Conservation (phyloP, 2,329 filamentous ascomycete species). For the Stemphylium vesicarium region DNA sequence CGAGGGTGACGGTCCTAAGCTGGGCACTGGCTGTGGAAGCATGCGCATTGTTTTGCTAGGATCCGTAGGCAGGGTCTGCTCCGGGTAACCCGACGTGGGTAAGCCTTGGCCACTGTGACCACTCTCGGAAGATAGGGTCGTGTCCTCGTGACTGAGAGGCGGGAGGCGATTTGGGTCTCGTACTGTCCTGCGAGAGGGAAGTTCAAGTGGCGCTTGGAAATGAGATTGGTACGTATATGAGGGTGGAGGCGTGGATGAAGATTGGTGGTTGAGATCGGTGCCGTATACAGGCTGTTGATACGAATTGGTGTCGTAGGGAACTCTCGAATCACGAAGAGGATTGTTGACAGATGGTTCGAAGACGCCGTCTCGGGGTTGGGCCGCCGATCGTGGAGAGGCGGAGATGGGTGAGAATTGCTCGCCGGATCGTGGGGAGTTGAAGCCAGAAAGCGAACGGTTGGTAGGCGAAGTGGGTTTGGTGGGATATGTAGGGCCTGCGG, state of each 20-base stretch:
- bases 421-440: slow-evolving; percentile 42
- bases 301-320: slow-evolving; percentile 25
- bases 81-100: slow-evolving; percentile 15
- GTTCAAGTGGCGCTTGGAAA: slow-evolving; percentile 34
- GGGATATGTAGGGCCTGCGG: slow-evolving; percentile 32
- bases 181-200: slow-evolving; percentile 39
- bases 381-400: slow-evolving; percentile 42
- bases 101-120: slow-evolving; percentile 31
- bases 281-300: slow-evolving; percentile 29
- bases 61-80: slow-evolving; percentile 34
- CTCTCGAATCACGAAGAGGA: slow-evolving; percentile 28
- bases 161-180: slow-evolving; percentile 42
- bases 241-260: slow-evolving; percentile 29
- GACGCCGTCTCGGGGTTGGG: slow-evolving; percentile 32
- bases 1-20: slow-evolving; percentile 34
- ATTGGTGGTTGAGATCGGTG: slow-evolving; percentile 20
- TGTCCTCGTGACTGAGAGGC: slow-evolving; percentile 48
- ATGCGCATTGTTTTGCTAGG: slow-evolving; percentile 42
- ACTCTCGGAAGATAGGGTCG: slow-evolving; percentile 50
- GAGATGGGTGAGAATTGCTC: slow-evolving; percentile 46
- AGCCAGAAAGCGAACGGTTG: slow-evolving; percentile 34
- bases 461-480: slow-evolving; percentile 46
- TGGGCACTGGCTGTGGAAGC: slow-evolving; percentile 48
- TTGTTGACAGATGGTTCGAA: slow-evolving; percentile 30
- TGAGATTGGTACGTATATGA: slow-evolving; percentile 23